Percentiles rank a stretch among this genome's conserved stretches.
Evolutionary conservation across 192 early-diverging fungal species (phyloP).

Genomic region (Backusella macrospora): DNA sequence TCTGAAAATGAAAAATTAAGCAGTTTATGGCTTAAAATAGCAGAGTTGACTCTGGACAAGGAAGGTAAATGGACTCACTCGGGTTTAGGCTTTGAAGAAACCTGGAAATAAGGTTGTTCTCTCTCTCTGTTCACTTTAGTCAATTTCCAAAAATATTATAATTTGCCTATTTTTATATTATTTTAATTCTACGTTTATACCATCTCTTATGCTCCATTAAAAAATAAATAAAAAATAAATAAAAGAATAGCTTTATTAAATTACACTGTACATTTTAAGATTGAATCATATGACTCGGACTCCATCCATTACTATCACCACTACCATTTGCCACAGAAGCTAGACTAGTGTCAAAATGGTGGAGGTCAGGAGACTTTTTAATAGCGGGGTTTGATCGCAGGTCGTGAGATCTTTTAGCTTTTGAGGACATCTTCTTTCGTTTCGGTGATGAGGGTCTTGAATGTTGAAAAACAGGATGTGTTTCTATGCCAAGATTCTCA

Average conservation of each 20-base stretch:
- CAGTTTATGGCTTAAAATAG: slow-evolving; percentile 33
- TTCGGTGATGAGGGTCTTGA: background rate
- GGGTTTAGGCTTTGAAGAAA: slow-evolving; percentile 37
- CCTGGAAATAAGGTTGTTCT: slow-evolving; percentile 11
- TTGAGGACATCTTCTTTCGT: background rate
- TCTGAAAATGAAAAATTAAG: slow-evolving; percentile 15
- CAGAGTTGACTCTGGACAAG: slow-evolving; percentile 40
- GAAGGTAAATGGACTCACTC: slow-evolving; percentile 36
- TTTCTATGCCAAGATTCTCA: slow-evolving; percentile 53
- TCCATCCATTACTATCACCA: slow-evolving; percentile 22
- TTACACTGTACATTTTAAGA: slow-evolving; percentile 18
- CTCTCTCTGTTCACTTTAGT: background rate
- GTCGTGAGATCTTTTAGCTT: slow-evolving; percentile 11
- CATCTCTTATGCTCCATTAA: background rate
- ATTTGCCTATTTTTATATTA: no score
- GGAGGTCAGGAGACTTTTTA: background rate
- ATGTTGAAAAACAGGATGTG: slow-evolving; percentile 16
- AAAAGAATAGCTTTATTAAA: background rate
- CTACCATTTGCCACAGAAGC: background rate
- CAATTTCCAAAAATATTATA: background rate
- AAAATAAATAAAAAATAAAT: background rate
- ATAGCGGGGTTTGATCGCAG: background rate
- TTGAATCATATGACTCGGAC: slow-evolving; percentile 16
- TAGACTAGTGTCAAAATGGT: slow-evolving; percentile 11
- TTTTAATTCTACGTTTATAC: no score